These are phyloP conservation scores for Pleurotus salmoneostramineus DNA, from an alignment of 768 basidiomycete species.

Conservation along the genomic window DNA sequence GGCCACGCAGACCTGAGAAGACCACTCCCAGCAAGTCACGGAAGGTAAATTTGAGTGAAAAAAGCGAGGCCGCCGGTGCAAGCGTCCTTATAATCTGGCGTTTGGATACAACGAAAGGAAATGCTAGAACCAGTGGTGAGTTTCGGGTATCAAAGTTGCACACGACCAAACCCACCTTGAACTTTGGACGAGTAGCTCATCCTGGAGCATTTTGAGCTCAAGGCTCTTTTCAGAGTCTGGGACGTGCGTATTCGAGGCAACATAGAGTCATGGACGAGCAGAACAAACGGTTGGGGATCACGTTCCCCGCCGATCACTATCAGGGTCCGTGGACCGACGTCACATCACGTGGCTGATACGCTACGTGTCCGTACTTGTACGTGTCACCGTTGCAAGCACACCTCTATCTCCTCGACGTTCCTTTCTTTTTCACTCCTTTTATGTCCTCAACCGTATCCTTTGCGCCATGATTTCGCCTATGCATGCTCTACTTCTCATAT, in stretches of 20 bases:
- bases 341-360: neutral
- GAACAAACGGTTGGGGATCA: neutral
- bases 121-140: constrained; percentile 28
- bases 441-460: constrained; percentile 12
- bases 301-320: neutral
- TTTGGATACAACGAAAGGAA: constrained; percentile 46
- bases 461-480: constrained; percentile 27
- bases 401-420: neutral
- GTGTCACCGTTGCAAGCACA: neutral
- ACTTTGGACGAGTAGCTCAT: constrained; percentile 20
- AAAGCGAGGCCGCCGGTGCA: constrained; percentile 26
- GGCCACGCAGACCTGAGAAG: constrained; percentile 15
- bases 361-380: constrained; percentile 2
- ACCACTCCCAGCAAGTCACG: constrained; percentile 16
- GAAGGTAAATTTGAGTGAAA: constrained; percentile 17
- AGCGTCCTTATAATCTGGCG: constrained; percentile 39
- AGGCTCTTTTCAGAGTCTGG: neutral
- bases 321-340: neutral
- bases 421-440: constrained; percentile 2
- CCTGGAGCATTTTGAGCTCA: neutral
- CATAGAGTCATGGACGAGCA: neutral
- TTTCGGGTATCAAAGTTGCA: neutral
- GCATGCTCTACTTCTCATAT: constrained; percentile 31
- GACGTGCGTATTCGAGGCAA: constrained; percentile 6
- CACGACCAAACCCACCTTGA: constrained; percentile 23